Base-by-base conservation (phyloP, 768 basidiomycete genomes). In the Paxillus involutus region DNA sequence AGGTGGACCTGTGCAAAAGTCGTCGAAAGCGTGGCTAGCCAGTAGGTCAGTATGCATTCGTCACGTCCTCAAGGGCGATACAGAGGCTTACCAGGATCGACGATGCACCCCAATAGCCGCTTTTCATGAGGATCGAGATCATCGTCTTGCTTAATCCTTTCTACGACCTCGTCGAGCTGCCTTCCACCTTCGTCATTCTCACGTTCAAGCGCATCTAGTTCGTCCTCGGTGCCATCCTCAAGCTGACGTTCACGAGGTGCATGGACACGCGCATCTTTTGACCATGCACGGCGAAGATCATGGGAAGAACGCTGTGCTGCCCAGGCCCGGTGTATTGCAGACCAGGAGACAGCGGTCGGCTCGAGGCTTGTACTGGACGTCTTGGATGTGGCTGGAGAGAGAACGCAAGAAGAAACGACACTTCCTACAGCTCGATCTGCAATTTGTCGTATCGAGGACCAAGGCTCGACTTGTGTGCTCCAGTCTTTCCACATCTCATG, bases 1-100 rank as follows among this genome's bases (percentile, higher is more conserved):
- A 98, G 79, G 68, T 95, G 92, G 24, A 97, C 94, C 59, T 94
- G 88, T 48, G 77, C 78, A 69, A 96, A 97, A 0, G 89, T 85
- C 8, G 94, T 95, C 12, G 86, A 80, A 74, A 94, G 84, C 0
- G 88, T 76, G 26, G 70, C 90, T 91, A 52, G 32, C 26, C 36
- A 9, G 49, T 56, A 19, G 33, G 32, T 64, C 19, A 62, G 40
- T n/a, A 6, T 17, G 40, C 51, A n/a, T 47, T 19, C 46, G 41
- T 32, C 32, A 40, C 36, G 6, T 40, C 11, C 33, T 12, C 11
- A 14, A 12, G 21, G 32, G 42, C 33, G 16, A 36, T n/a, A 29
- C 30, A 32, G 13, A 13, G 61, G 63, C 80, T 66, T 68, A 85
- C 88, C 77, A 32, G 91, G 70, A 70, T 98, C 87, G 21, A 98